Base-by-base conservation (phyloP, 805 yeast genomes). In the Barnettozyma siamensis region DNA sequence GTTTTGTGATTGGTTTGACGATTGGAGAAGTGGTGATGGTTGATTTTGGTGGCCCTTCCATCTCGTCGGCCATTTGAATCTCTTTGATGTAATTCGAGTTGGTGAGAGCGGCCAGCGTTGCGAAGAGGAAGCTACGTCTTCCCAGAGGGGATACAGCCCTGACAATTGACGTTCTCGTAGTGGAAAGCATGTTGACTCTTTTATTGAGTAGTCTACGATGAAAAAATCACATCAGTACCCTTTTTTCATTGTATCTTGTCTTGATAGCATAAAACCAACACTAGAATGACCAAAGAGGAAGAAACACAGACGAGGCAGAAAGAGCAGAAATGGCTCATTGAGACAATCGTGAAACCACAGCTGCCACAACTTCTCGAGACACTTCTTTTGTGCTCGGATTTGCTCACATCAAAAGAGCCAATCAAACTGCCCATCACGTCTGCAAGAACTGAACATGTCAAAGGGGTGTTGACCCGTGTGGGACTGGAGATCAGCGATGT, bases 381-480 rank as follows among this genome's bases (percentile, higher is more conserved):
- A 10, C 59, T 76, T 13, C 50, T 51, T 17, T 53, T 57, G 18
- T 74, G 79, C 46, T 48, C 71, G 1, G 62, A 62, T 3, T 54
- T 66, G 44, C 48, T 75, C 26, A 55, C 62, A 0, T 66, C 67
- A 34, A 54, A 62, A 10, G 62, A 63, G 10, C 61, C 71, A 12
- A 69, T 77, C 39, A 79, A 73, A 42, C 63, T 83, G 38, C 84
- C 88, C 0, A 60, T 83, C 7, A 65, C 79, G 0, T 68, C 79
- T 0, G 63, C 69, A 13, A 73, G 78, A 41, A 71, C 73, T 42
- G 83, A 78, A 43, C 60, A 67, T 3, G 59, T 81, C 13, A 79
- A 80, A 45, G 91, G 91, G 0, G 67, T 77, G 1, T 57, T 82
- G 0, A 73, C 76, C 0, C 58, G 89, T 38, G 70, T 67, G 40